These are phyloP conservation scores for Calonectria pseudoturangicola DNA, from an alignment of 2,329 filamentous ascomycete genomes.

Conservation along the genomic window DNA sequence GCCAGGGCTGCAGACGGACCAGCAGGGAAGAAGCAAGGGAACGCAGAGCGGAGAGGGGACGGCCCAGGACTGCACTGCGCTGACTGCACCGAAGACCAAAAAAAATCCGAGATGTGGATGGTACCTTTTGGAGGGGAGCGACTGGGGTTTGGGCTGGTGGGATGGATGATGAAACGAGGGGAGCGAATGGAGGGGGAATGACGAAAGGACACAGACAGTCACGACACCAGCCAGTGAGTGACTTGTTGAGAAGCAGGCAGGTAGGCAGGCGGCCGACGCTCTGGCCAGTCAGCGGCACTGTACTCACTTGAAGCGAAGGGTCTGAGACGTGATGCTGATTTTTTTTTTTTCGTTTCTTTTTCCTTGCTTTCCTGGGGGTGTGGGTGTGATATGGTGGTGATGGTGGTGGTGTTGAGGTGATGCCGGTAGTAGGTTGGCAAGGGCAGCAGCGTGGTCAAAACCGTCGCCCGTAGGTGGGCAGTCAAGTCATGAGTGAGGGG, in stretches of 20 bases:
- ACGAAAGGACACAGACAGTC: conserved; percentile 34
- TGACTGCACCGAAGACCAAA: conserved; percentile 44
- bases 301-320: conserved; percentile 13
- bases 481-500: conserved; percentile 54
- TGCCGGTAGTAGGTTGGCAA: conserved; percentile 25
- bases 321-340: conserved; percentile 12
- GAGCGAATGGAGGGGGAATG: conserved; percentile 33
- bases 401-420: conserved; percentile 43
- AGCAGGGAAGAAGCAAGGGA: conserved; percentile 28
- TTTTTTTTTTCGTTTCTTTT: conserved; percentile 21
- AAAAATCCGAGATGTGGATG: conserved; percentile 31
- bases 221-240: conserved; percentile 14
- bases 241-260: conserved; percentile 30
- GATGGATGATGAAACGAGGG: conserved; percentile 36
- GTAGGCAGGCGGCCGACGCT: conserved; percentile 14
- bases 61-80: conserved; percentile 41
- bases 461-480: conserved; percentile 51
- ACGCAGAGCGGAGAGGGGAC: conserved; percentile 26
- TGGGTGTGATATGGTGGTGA: conserved; percentile 24
- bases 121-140: conserved; percentile 30
- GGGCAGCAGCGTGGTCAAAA: conserved; percentile 49
- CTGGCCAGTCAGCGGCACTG: conserved; percentile 12
- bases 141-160: conserved; percentile 27
- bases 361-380: conserved; percentile 27
- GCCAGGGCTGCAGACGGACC: conserved; percentile 43